These are phyloP conservation scores for Ophiorrhiza pumila DNA, from an alignment of 257 asterid genomes.

Conservation along the genomic window DNA sequence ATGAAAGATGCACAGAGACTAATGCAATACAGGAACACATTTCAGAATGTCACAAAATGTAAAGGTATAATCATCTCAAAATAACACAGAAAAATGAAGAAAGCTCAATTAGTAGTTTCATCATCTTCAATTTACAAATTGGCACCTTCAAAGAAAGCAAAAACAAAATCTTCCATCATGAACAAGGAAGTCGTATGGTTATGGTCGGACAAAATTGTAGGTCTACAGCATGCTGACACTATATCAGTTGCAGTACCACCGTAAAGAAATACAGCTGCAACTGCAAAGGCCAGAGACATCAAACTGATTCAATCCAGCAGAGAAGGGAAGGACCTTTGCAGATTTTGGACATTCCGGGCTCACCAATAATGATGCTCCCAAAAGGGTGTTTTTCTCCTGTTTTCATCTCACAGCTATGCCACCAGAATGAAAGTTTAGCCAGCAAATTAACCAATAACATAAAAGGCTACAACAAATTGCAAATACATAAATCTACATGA, in stretches of 20 bases:
- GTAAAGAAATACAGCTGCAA: neutral
- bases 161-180: neutral
- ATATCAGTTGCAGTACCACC: constrained; percentile 3
- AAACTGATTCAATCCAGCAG: neutral
- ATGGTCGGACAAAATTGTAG: constrained; percentile 13
- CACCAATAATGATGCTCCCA: neutral
- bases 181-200: constrained; percentile 1
- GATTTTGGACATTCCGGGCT: neutral
- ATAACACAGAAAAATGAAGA: neutral
- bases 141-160: neutral
- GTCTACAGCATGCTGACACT: constrained; percentile 2
- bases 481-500: neutral
- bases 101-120: neutral
- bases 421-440: neutral
- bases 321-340: neutral
- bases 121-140: constrained; percentile 4
- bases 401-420: neutral
- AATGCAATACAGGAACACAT: neutral
- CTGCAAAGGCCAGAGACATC: neutral
- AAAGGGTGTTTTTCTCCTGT: neutral
- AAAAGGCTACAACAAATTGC: neutral
- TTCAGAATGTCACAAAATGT: neutral
- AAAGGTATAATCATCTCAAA: neutral
- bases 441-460: neutral
- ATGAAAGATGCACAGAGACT: neutral